phyloP scores from a whole-genome alignment of 345 rosid species.

The Viola odorata region DNA sequence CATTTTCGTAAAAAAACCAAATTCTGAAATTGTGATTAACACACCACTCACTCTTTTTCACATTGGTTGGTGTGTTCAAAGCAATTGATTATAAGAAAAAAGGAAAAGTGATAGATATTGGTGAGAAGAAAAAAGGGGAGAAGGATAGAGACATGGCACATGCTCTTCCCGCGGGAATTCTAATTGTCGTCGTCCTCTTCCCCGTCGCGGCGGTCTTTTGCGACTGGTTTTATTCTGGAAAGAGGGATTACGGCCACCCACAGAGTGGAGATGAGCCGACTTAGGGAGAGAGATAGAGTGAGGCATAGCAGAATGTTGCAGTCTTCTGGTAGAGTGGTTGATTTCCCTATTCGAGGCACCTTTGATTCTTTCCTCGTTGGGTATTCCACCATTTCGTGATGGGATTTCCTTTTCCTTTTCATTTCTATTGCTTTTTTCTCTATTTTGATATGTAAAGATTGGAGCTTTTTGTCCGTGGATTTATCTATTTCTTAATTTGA shows the following conservation, averaged over 20 bases:
- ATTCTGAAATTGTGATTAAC: neutral
- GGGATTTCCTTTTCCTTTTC: neutral
- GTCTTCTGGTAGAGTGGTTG: constrained; percentile 51
- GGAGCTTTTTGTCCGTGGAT: neutral
- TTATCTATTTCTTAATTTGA: neutral
- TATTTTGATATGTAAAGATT: neutral
- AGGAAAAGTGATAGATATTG: too few species aligned
- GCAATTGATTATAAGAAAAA: too few species aligned
- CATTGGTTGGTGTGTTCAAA: too few species aligned
- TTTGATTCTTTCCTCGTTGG: constrained; percentile 83
- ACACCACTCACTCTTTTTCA: too few species aligned
- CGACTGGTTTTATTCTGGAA: constrained; percentile 27
- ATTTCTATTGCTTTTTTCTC: neutral
- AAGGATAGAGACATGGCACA: constrained; percentile 8
- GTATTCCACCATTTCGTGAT: constrained; percentile 32
- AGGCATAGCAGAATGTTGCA: constrained; percentile 85
- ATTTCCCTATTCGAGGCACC: constrained; percentile 73
- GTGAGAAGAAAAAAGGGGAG: neutral
- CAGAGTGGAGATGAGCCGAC: constrained; percentile 47
- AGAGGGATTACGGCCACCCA: constrained; percentile 52
- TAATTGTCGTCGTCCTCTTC: constrained; percentile 4
- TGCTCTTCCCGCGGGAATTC: constrained; percentile 15
- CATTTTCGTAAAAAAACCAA: neutral
- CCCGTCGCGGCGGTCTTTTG: constrained; percentile 22
- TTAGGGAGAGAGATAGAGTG: constrained; percentile 53